These are phyloP conservation scores for Thielaviopsis musarum DNA, from an alignment of 2,329 filamentous ascomycete genomes.

Conservation along the genomic window DNA sequence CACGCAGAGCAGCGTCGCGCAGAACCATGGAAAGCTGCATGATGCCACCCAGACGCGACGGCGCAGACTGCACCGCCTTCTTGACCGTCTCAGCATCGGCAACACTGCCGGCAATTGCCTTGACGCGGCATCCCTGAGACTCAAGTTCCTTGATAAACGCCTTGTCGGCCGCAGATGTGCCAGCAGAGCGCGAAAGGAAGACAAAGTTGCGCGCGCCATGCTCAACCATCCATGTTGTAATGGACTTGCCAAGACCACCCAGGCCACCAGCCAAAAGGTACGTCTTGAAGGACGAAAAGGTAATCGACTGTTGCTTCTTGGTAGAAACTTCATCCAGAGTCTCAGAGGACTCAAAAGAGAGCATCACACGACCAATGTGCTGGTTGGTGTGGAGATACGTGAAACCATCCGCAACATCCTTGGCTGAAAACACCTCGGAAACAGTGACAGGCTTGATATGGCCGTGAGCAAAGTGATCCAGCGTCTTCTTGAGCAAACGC, in stretches of 20 bases:
- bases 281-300: conserved; percentile 1
- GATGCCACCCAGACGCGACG: not conserved
- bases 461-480: conserved; percentile 8
- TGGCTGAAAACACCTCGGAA: conserved; percentile 16
- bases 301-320: not conserved
- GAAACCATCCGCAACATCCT: conserved; percentile 23
- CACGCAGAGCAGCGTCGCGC: not conserved
- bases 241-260: conserved; percentile 16
- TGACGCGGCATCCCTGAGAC: conserved; percentile 11
- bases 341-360: conserved; percentile 6
- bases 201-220: conserved; percentile 16
- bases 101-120: conserved; percentile 20
- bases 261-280: conserved; percentile 18
- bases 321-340: not conserved
- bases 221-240: conserved; percentile 16
- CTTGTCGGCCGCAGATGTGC: not conserved
- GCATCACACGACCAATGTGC: conserved; percentile 28
- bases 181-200: conserved; percentile 13
- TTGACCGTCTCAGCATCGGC: conserved; percentile 17
- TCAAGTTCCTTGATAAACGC: conserved; percentile 14
- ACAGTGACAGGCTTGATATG: conserved; percentile 15
- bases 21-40: not conserved
- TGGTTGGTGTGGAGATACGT: conserved; percentile 25
- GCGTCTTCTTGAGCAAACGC: not conserved
- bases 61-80: conserved; percentile 12